Evolutionary conservation across 352 stramenopile genomes (phyloP).

Genomic region (Phytophthora megakarya): DNA sequence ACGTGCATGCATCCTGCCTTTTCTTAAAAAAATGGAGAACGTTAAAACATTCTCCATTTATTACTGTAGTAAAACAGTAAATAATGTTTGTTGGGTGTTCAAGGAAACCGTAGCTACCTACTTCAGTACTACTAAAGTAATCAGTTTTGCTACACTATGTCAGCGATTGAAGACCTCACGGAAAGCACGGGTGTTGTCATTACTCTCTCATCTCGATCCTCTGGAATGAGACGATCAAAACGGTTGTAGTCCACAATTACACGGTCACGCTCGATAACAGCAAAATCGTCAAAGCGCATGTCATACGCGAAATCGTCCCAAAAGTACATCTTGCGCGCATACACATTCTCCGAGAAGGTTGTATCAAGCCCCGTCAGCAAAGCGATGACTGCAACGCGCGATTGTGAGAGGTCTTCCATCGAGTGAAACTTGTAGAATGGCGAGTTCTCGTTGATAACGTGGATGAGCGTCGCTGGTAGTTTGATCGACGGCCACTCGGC

Average conservation of each 20-base stretch:
- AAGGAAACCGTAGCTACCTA: neutral
- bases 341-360: conserved; percentile 87
- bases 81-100: neutral
- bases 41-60: too few species aligned
- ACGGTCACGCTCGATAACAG: conserved; percentile 65
- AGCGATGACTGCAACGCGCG: conserved; percentile 76
- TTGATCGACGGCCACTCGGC: conserved; percentile 85
- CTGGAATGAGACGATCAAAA: conserved; percentile 62
- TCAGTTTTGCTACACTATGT: conserved; percentile 31
- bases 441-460: conserved; percentile 81
- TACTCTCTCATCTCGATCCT: conserved; percentile 36
- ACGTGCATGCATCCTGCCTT: too few species aligned
- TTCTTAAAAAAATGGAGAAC: too few species aligned
- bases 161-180: conserved; percentile 11
- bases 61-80: neutral
- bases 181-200: conserved; percentile 32
- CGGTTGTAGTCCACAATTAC: conserved; percentile 72
- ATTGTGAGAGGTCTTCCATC: conserved; percentile 70
- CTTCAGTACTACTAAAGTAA: neutral
- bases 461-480: conserved; percentile 78
- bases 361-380: conserved; percentile 84
- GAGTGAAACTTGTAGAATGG: conserved; percentile 82
- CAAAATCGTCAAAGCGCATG: conserved; percentile 79
- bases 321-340: conserved; percentile 89
- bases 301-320: conserved; percentile 87